These are phyloP conservation scores for Neocucurbitaria cava DNA, from an alignment of 2,329 filamentous ascomycete genomes.

Conservation along the genomic window DNA sequence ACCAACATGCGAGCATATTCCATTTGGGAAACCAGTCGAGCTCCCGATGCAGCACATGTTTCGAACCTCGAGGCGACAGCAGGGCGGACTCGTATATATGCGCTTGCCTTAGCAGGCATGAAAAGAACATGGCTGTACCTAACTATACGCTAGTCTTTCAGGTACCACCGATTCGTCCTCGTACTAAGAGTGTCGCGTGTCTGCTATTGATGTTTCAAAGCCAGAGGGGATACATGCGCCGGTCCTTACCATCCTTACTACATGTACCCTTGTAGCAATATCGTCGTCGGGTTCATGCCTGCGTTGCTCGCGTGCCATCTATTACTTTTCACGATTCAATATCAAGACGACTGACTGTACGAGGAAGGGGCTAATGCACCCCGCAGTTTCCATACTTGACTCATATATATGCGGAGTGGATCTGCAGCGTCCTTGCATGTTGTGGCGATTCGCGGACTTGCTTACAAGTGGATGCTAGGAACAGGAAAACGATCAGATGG, in stretches of 20 bases:
- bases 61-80: background rate
- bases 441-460: background rate
- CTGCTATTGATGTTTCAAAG: background rate
- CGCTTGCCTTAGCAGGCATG: background rate
- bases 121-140: background rate
- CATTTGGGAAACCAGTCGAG: background rate
- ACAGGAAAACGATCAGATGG: background rate
- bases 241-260: background rate
- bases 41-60: background rate
- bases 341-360: background rate
- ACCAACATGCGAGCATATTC: background rate
- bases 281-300: background rate
- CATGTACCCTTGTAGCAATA: background rate
- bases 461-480: background rate
- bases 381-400: background rate
- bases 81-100: background rate
- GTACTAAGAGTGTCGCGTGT: background rate
- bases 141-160: background rate
- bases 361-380: background rate
- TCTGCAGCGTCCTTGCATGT: slow-evolving; percentile 2
- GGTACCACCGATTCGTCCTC: background rate
- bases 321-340: background rate
- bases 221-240: background rate
- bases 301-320: background rate
- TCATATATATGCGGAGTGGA: background rate